Percentiles rank a stretch among this genome's conserved stretches.
Conservation (phyloP, 352 stramenopile species). For the Discostella stelligera region DNA sequence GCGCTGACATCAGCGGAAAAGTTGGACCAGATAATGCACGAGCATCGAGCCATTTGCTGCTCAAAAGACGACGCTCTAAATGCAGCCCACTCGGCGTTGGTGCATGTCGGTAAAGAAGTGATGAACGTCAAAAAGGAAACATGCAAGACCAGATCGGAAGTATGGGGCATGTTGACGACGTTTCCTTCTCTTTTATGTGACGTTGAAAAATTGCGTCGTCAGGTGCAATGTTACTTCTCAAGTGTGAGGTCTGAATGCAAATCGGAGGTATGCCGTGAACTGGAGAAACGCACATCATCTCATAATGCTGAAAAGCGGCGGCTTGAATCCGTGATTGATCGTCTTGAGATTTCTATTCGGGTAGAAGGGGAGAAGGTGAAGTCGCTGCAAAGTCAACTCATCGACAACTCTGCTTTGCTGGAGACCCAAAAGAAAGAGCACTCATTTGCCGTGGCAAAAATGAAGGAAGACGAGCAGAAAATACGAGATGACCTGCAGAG, state of each 20-base stretch:
- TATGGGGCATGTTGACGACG: constrained; percentile 6
- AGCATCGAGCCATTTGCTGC: constrained; percentile 15
- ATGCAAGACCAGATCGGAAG: constrained; percentile 4
- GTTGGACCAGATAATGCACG: constrained; percentile 12
- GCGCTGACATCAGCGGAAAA: constrained; percentile 30
- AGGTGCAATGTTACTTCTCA: constrained; percentile 11
- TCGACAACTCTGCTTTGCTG: constrained; percentile 7
- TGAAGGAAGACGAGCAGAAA: constrained; percentile 15
- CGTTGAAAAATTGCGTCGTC: constrained; percentile 9
- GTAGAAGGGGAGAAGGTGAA: constrained; percentile 22
- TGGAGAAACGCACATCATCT: constrained; percentile 23
- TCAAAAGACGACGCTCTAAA: constrained; percentile 16
- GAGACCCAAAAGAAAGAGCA: constrained; percentile 19
- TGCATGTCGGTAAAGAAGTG: constrained; percentile 8
- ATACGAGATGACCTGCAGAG: constrained; percentile 3
- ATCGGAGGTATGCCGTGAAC: constrained; percentile 21
- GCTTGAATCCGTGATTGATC: constrained; percentile 23
- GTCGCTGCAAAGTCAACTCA: constrained; percentile 21
- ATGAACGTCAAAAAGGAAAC: constrained; percentile 23
- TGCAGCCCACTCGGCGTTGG: constrained; percentile 5
- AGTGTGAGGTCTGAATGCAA: constrained; percentile 24
- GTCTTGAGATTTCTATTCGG: constrained; percentile 32
- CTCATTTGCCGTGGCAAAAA: not conserved
- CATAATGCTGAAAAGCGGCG: constrained; percentile 43
- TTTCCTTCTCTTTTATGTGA: constrained; percentile 23